These are phyloP conservation scores for Inosperma sp. DNA, from an alignment of 768 basidiomycete genomes.

Conservation along the genomic window DNA sequence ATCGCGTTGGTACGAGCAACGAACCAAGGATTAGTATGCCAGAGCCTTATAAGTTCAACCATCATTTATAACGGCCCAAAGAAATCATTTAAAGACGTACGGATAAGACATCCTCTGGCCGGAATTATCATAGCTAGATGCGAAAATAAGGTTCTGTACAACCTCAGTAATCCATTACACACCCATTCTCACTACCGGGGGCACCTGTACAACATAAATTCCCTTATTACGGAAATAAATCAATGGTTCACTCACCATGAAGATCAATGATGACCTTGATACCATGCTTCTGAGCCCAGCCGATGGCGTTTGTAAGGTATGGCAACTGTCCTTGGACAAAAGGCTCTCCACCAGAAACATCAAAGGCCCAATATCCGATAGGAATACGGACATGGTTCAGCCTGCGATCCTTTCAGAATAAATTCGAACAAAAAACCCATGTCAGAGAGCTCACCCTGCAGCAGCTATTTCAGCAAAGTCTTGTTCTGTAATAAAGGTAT, in stretches of 20 bases:
- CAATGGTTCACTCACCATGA: slow-evolving; percentile 38
- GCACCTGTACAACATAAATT: slow-evolving; percentile 37
- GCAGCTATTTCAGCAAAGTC: slow-evolving; percentile 74
- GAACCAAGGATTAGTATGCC: slow-evolving; percentile 65
- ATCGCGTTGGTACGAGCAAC: slow-evolving; percentile 62
- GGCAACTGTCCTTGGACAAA: slow-evolving; percentile 73
- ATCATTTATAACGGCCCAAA: neutral
- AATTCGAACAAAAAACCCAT: slow-evolving; percentile 3
- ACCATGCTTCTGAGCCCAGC: slow-evolving; percentile 65
- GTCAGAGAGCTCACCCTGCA: slow-evolving; percentile 51
- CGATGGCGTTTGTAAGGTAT: slow-evolving; percentile 61
- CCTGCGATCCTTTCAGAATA: slow-evolving; percentile 31
- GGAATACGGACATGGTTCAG: slow-evolving; percentile 81
- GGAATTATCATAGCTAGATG: slow-evolving; percentile 79
- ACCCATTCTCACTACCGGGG: slow-evolving; percentile 85
- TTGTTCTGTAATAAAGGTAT: slow-evolving; percentile 77
- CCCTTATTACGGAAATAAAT: slow-evolving; percentile 53
- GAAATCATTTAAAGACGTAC: slow-evolving; percentile 25
- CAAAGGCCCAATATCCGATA: slow-evolving; percentile 90
- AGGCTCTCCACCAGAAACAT: slow-evolving; percentile 72
- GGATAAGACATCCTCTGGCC: slow-evolving; percentile 60
- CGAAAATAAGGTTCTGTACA: neutral
- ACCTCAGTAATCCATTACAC: slow-evolving; percentile 16
- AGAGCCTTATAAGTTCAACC: slow-evolving; percentile 24
- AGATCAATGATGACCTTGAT: slow-evolving; percentile 83